Percentiles rank a stretch among this genome's conserved stretches.
These are phyloP conservation scores for Thymus mandschuricus DNA, from an alignment of 257 asterid genomes.

Conservation along the genomic window DNA sequence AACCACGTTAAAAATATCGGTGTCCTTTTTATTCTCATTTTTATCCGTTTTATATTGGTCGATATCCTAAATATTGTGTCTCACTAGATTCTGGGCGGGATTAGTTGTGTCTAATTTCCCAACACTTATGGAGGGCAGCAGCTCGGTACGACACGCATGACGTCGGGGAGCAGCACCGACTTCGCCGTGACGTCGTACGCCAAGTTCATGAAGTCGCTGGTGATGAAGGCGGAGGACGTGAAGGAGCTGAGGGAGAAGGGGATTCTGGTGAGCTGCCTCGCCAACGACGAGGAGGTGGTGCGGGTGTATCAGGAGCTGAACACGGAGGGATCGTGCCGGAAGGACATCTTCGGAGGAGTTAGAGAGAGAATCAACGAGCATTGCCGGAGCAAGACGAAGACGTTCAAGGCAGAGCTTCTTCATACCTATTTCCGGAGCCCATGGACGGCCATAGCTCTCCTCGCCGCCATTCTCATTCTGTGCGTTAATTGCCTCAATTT, in stretches of 20 bases:
- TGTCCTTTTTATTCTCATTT: too few relatives aligned
- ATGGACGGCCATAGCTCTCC: constrained; percentile 24
- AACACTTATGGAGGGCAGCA: too few relatives aligned
- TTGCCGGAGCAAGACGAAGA: constrained; percentile 14
- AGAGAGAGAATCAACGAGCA: constrained; percentile 16
- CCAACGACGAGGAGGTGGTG: constrained; percentile 20
- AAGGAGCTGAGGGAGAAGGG: constrained; percentile 39
- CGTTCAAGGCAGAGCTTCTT: constrained; percentile 19
- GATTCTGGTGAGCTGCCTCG: constrained; percentile 30
- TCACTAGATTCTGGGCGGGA: too few relatives aligned
- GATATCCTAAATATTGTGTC: too few relatives aligned
- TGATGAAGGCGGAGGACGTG: constrained; percentile 34
- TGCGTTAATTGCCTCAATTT: constrained; percentile 18
- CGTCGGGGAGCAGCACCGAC: constrained; percentile 10
- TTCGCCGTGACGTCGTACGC: constrained; percentile 36
- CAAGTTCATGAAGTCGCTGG: constrained; percentile 13
- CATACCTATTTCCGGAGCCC: constrained; percentile 15
- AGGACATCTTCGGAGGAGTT: neutral
- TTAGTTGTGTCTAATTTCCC: too few relatives aligned
- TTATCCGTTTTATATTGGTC: too few relatives aligned
- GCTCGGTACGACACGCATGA: too few relatives aligned
- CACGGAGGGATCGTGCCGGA: constrained; percentile 32
- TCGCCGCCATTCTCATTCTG: constrained; percentile 17
- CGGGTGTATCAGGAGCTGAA: constrained; percentile 37
- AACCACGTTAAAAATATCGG: too few relatives aligned